Base-by-base conservation (phyloP, 2,329 filamentous ascomycete genomes). In the Trichoderma atroviride region DNA sequence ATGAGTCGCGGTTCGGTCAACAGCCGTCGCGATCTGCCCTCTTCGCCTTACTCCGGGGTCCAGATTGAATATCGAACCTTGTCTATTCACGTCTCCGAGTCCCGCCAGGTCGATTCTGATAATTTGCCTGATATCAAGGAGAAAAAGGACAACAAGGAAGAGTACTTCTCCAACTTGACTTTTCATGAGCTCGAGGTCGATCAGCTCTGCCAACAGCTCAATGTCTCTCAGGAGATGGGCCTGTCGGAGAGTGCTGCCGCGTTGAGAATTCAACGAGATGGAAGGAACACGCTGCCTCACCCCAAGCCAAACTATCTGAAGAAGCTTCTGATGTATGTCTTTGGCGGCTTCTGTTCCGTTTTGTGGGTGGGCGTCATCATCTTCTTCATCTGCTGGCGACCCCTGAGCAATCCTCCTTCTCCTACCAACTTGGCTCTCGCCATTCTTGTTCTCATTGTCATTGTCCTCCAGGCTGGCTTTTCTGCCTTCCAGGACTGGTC, bases 401-500 rank as follows among this genome's bases (percentile, higher is more conserved):
- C 83, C n/a, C 76, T 84, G 58, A 82, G 82, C 72, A 74, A 80
- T 53, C 83, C 83, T 0, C 83, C 83, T 0, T 81, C 81, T 2
- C 67, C 75, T 1, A 80, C 80, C 31, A 84, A 84, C 71, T 78
- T 84, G 1, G 81, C 81, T 16, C 78, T 84, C 9, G 82, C 82
- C 5, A 80, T 84, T 59, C 78, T 85, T 1, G 79, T 85, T 43
- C 73, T 84, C 72, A 81, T 84, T 56, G 83, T 84, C 70, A 84
- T 84, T 68, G 73, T 82, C 35, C 79, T 84, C 0, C 83, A 84
- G 69, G 83, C 83, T 40, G 75, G 75, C 35, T 84, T 84, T 72
- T 82, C 80, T 0, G 81, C 80, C 6, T 84, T 84, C 58, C 81
- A 83, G 73, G 83, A 84, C 67, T 84, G 82, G 81, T 84, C 82